Percentiles rank a stretch among this genome's conserved stretches.
These are phyloP conservation scores for Teunomyces stri DNA, from an alignment of 805 yeast species.

Conservation along the genomic window DNA sequence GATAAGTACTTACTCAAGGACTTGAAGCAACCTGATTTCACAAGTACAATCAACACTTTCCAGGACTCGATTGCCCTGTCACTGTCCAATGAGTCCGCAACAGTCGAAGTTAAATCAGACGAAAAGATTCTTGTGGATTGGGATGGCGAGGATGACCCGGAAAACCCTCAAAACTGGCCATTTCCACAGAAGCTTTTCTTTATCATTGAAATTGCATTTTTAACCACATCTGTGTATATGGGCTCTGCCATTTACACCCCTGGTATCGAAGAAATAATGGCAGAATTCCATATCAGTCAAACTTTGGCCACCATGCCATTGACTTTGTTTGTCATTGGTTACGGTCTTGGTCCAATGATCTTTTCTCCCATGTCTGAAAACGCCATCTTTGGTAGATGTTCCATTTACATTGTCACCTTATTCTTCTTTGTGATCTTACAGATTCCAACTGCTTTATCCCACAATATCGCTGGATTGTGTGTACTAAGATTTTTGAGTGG, in stretches of 20 bases:
- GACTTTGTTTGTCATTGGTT: slow-evolving; percentile 56
- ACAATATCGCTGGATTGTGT: slow-evolving; percentile 50
- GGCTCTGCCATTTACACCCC: slow-evolving; percentile 59
- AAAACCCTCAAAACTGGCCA: slow-evolving; percentile 59
- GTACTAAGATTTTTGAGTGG: slow-evolving; percentile 55
- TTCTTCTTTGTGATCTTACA: slow-evolving; percentile 50
- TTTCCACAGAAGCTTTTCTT: slow-evolving; percentile 35
- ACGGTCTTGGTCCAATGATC: slow-evolving; percentile 59
- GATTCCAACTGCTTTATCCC: slow-evolving; percentile 52
- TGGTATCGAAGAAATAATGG: slow-evolving; percentile 42
- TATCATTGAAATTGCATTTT: slow-evolving; percentile 37
- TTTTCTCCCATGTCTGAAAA: slow-evolving; percentile 60
- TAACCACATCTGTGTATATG: slow-evolving; percentile 53
- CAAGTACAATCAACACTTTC: background rate
- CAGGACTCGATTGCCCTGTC: background rate
- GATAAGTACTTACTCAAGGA: slow-evolving; percentile 12
- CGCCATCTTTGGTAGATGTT: slow-evolving; percentile 51
- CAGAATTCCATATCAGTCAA: slow-evolving; percentile 43
- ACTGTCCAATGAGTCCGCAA: background rate
- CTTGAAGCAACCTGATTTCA: background rate
- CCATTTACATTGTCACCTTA: slow-evolving; percentile 46
- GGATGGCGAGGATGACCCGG: slow-evolving; percentile 51
- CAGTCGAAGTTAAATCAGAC: background rate
- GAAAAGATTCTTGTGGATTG: slow-evolving; percentile 35
- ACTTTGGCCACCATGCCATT: slow-evolving; percentile 51